Evolutionary conservation across 1,284 basidiomycete species (phyloP), one percentile per base, ranked within the genome.

Genomic region (Tausonia pullulans): DNA sequence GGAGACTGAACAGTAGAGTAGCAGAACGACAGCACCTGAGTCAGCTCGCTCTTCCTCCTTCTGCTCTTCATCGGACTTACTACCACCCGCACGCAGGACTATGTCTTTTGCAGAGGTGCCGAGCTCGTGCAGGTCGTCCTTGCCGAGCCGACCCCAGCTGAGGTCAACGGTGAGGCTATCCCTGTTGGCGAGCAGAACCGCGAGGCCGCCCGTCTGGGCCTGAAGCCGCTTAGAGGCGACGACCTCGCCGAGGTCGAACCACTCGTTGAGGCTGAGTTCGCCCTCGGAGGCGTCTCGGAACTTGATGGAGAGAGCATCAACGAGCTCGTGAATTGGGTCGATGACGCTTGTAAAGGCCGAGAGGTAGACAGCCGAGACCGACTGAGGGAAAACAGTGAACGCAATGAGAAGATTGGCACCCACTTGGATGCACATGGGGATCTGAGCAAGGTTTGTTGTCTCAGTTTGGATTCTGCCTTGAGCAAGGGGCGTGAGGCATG

Each of bases 371-470:
- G 50, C n/a, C 1, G 61, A 62, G n/a, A 61, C 61, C 13, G 65
- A 66, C 2, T 52, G 46, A 8, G 65, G 65, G 58, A 66, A 66
- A 49, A 66, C 11, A 54, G 63, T 5, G 13, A 57, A 9, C 2
- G 65, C 49, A 5, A 39, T 13, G 16, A 60, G n/a, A n/a, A 66
- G 50, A 27, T 58, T 53, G 41, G 63, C 57, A 41, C 50, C 65
- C 43, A 63, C 51, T 40, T 66, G 65, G 49, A 59, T 60, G 7
- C 45, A 10, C 58, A 66, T 62, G 46, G 65, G 65, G 11, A 63
- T 60, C n/a, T 3, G 50, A 16, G 45, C 14, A 56, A 56, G 9
- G 8, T 27, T 27, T 27, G 27, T 27, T 27, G 27, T 27, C 2
- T 27, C 27, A 27, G 27, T 27, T 27, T 27, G 27, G 27, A 27